A percentile compares a stretch with the other conserved stretches of the same genome.
Conservation (phyloP, 441 rosid genomes). For the Syzygium malaccense region DNA sequence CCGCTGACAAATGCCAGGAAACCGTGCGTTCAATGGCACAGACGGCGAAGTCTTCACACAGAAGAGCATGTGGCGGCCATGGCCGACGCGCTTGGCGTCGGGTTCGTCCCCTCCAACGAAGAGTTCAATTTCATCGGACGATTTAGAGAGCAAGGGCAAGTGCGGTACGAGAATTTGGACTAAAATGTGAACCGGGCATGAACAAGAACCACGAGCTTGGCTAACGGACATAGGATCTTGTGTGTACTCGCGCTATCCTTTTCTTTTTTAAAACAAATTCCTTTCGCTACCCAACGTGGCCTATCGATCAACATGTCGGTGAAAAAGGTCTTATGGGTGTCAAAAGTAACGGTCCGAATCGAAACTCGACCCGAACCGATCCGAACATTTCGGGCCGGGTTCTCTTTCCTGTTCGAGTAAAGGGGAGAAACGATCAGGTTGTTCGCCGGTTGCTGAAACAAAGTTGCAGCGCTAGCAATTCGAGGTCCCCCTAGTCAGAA, state of each 20-base stretch:
- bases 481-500: too few species aligned
- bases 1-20: not conserved
- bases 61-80: slow-evolving; percentile 19
- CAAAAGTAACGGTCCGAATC: not conserved
- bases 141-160: slow-evolving; percentile 16
- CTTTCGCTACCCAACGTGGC: too few species aligned
- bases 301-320: not conserved
- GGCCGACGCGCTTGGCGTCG: slow-evolving; percentile 9
- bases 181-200: not conserved
- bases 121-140: slow-evolving; percentile 8
- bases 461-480: not conserved
- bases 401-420: not conserved
- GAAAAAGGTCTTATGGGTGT: too few species aligned
- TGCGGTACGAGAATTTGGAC: slow-evolving; percentile 29
- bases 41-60: slow-evolving; percentile 26
- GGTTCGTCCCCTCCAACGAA: slow-evolving; percentile 17
- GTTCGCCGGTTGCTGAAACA: not conserved
- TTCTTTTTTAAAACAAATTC: not conserved
- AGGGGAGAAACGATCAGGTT: not conserved
- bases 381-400: not conserved
- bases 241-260: too few species aligned
- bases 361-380: rapidly evolving
- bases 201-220: too few species aligned
- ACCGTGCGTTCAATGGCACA: slow-evolving; percentile 24
- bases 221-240: not conserved